Percentiles rank a stretch among this genome's conserved stretches.
phyloP scores from a whole-genome alignment of 208 protist species.

The Leishmania lainsoni region DNA sequence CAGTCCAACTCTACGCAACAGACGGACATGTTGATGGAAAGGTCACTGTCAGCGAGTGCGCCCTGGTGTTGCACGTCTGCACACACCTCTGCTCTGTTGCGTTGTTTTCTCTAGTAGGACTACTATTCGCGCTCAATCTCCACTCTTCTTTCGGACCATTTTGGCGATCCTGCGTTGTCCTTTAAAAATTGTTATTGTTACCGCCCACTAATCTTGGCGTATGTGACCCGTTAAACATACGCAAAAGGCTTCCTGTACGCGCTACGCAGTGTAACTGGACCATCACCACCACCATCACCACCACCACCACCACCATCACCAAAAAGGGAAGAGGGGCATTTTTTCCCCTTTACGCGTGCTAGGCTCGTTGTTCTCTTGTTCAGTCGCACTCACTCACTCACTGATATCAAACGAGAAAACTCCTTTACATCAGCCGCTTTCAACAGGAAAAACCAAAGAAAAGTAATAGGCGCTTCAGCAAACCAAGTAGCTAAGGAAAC shows the following conservation, averaged over 20 bases:
- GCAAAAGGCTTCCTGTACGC: too few relatives aligned
- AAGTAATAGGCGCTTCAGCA: not conserved
- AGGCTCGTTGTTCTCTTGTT: not conserved
- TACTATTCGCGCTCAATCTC: not conserved
- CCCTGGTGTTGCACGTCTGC: not conserved
- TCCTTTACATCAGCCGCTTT: not conserved
- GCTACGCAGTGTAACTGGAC: not conserved
- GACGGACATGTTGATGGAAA: not conserved
- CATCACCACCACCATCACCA: not conserved
- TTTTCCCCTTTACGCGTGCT: not conserved
- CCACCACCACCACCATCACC: not conserved
- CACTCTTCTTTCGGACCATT: not conserved
- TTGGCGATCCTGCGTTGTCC: not conserved
- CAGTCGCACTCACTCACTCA: not conserved
- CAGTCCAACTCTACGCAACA: not conserved
- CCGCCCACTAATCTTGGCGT: not conserved
- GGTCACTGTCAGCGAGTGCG: not conserved
- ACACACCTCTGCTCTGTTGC: not conserved
- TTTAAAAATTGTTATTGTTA: not conserved
- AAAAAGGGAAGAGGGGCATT: not conserved
- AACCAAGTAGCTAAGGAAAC: not conserved
- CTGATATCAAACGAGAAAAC: not conserved
- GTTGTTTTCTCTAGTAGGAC: not conserved
- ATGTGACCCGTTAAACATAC: not conserved
- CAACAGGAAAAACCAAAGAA: not conserved